Base-by-base conservation (phyloP, 1,284 basidiomycete genomes). In the Phellopilus nigrolimitatus region DNA sequence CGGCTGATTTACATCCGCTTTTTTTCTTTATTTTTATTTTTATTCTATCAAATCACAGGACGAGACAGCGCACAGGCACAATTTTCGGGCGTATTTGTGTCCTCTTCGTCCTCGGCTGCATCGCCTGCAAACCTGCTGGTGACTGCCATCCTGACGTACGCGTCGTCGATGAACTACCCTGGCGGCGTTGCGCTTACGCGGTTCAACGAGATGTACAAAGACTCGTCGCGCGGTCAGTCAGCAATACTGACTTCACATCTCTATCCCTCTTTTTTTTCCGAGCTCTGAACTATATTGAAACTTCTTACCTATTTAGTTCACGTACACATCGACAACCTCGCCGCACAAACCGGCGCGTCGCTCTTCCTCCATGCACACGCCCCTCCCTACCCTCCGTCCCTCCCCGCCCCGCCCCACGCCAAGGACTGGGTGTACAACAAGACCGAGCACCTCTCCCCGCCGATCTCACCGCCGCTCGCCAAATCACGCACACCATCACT, bases 291-390 rank as follows among this genome's bases (percentile, higher is more conserved):
- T 19, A 3, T 15, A 2, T 31, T 30, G 47, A 15, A 27, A 4
- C 21, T 12, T 12, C 30, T 46, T 15, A 13, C 28, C 4, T 33
- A 3, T 27, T 3, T 54, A 73, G 78, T 78, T 38, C 77, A 84
- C 54, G 75, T 91, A 2, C 88, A 94, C 64, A 80, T 94, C 47
- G 84, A 80, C 55, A 89, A 92, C 57, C 76, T 89, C 25, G 86
- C 91, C 1, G 85, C 91, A 0, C 94, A 97, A 70, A 94, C 90
- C 0, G 95, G 95, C 7, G 89, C 91, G 3, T 90, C 90, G 0
- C 79, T 94, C 40, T 97, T 97, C 72, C 81, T 88, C 4, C 90
- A 94, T 54, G 71, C 78, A 10, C 73, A 88, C 55, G 65, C 80
- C 0, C 71, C 77, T 4, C 83, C 85, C 0, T 74, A 73, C 52